Base-by-base conservation (phyloP, 306 rosid species). In the Citrullus colocynthis region DNA sequence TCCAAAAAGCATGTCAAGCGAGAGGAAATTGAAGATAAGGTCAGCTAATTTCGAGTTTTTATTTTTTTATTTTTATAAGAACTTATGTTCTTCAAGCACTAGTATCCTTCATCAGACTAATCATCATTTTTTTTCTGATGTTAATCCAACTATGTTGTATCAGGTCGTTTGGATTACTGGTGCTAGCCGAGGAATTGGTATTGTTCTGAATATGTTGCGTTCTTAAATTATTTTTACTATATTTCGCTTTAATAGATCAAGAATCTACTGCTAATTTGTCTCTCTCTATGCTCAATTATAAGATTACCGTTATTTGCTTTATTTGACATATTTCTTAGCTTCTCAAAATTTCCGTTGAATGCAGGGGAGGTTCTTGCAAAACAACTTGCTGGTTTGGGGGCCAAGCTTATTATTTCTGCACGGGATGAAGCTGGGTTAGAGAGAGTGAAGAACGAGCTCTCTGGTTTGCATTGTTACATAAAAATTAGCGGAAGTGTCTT, bases 131-230 rank as follows among this genome's bases (percentile, higher is more conserved):
- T 24, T 59, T 6, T 34, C 76, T 45, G 6, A 21, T 59, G 18
- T 77, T 56, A 42, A 21, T 20, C 63, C 24, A 28, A 63, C 20
- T 48, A 62, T 51, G 13, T 77, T 82, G 30, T 70, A 85, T 63
- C 86, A 94, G 97, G 97, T 94, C 87, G 65, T 90, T 71, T 94
- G 98, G 98, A 86, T 94, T 76, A 92, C 97, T 60, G 98, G 98
- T 76, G 97, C 97, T 67, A 94, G 97, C 91, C 93, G 98, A 20
- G 97, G 98, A 87, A 94, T 94, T 75, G 98, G 97, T 91, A 89
- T 63, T 77, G 36, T 67, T 16, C 78, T 44, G 30, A 6, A 9
- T 24, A 32, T 64, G 54, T 21, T 24, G 55, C 57, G 60, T 67
- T 78, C 11, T 45, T 70, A 15, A 14, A 52, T 36, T 65, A 9